Percentiles rank a stretch among this genome's conserved stretches.
These are phyloP conservation scores for Apiospora aurea DNA, from an alignment of 2,329 filamentous ascomycete genomes.

Conservation along the genomic window DNA sequence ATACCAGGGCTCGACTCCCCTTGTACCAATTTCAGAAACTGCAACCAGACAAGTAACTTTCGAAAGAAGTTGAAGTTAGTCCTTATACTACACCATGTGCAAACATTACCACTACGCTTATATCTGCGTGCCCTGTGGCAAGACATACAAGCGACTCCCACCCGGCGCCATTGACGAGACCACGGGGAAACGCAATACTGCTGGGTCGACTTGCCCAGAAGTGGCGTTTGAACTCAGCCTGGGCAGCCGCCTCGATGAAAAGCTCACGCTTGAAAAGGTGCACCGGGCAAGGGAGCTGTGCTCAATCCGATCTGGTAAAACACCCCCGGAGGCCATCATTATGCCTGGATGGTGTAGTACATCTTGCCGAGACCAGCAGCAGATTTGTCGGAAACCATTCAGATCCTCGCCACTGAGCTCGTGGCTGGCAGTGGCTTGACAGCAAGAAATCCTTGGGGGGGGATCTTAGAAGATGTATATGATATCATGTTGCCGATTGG, in stretches of 20 bases:
- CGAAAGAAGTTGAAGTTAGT: not conserved
- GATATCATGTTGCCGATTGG: not conserved
- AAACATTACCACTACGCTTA: slow-evolving; percentile 20
- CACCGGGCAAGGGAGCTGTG: slow-evolving; percentile 40
- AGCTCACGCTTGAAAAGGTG: slow-evolving; percentile 66
- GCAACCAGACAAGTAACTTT: not conserved
- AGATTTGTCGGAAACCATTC: not conserved
- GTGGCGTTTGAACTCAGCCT: slow-evolving; percentile 1
- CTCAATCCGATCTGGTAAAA: slow-evolving; percentile 14
- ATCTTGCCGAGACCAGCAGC: not conserved
- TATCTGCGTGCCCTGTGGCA: slow-evolving; percentile 20
- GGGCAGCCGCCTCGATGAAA: not conserved
- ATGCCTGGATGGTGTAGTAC: slow-evolving; percentile 11
- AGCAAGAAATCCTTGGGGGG: not conserved
- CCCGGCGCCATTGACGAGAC: slow-evolving; percentile 17
- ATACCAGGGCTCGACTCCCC: not conserved
- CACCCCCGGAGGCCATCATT: not conserved
- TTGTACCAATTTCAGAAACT: not conserved
- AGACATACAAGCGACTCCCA: slow-evolving; percentile 1
- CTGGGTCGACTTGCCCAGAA: slow-evolving; percentile 19
- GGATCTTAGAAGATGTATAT: not conserved
- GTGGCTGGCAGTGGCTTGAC: not conserved
- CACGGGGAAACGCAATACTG: slow-evolving; percentile 12
- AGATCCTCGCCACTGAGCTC: slow-evolving; percentile 8
- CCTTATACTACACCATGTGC: slow-evolving; percentile 8